phyloP scores from a whole-genome alignment of 2,329 filamentous ascomycete genomes.

The Xylariaceae sp. region DNA sequence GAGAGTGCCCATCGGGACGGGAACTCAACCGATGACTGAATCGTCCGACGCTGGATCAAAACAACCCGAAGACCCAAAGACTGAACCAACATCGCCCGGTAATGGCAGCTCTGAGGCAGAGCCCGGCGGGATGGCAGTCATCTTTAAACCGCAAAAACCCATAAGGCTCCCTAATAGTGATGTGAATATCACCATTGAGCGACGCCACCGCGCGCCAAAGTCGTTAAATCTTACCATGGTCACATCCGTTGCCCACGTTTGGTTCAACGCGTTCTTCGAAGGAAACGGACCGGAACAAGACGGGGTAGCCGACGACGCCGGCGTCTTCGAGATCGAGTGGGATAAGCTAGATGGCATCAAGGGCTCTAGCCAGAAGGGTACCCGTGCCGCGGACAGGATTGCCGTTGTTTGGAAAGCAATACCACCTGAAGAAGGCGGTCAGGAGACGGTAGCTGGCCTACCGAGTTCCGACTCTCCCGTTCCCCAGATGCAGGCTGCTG shows the following conservation, averaged over 20 bases:
- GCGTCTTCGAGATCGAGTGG: conserved; percentile 55
- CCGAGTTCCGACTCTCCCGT: conserved; percentile 63
- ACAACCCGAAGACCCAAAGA: conserved; percentile 1
- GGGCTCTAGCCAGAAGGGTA: conserved; percentile 76
- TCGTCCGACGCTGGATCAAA: conserved; percentile 11
- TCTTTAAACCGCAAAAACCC: conserved; percentile 66
- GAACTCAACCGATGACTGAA: conserved; percentile 22
- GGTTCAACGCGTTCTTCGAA: conserved; percentile 96
- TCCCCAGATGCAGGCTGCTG: conserved; percentile 60
- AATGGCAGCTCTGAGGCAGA: conserved; percentile 38
- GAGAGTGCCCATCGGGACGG: conserved; percentile 6
- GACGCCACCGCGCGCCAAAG: conserved; percentile 71
- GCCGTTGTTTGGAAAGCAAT: conserved; percentile 74
- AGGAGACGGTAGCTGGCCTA: conserved; percentile 50
- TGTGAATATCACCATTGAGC: conserved; percentile 84
- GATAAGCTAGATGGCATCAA: conserved; percentile 88
- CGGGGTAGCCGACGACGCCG: conserved; percentile 62
- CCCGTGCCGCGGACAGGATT: conserved; percentile 71
- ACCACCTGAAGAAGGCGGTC: conserved; percentile 21
- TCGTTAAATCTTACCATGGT: conserved; percentile 82
- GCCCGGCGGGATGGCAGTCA: conserved; percentile 63
- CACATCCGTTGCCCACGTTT: conserved; percentile 87
- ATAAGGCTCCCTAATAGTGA: conserved; percentile 75
- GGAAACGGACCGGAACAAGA: conserved; percentile 65
- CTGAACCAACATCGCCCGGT: conserved; percentile 8